Evolutionary conservation across 1,284 basidiomycete genomes (phyloP).

Genomic region (Ganoderma multipileum): DNA sequence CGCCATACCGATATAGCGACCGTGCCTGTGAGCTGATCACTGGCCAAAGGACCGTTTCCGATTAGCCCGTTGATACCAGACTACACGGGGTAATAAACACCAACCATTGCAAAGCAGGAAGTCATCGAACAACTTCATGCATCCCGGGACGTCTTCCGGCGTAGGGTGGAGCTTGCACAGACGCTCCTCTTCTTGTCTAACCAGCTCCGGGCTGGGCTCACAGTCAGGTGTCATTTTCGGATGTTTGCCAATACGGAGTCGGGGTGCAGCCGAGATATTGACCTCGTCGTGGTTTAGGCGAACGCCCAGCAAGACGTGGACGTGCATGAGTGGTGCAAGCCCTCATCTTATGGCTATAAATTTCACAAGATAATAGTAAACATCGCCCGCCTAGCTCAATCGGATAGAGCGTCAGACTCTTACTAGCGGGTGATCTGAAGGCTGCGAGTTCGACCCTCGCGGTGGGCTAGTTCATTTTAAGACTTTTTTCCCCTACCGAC

Average conservation of each 20-base stretch:
- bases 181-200: slow-evolving; percentile 71
- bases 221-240: slow-evolving; percentile 14
- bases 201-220: slow-evolving; percentile 27
- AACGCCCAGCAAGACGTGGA: too few relatives aligned
- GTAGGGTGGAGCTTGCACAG: slow-evolving; percentile 72
- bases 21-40: slow-evolving; percentile 85
- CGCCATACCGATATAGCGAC: slow-evolving; percentile 88
- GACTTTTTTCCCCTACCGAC: neutral
- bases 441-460: slow-evolving; percentile 93
- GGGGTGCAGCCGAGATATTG: neutral
- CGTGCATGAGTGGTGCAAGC: too few relatives aligned
- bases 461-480: slow-evolving; percentile 66
- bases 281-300: too few relatives aligned
- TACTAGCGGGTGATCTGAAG: slow-evolving; percentile 65
- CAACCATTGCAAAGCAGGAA: slow-evolving; percentile 82
- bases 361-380: too few relatives aligned
- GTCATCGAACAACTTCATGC: slow-evolving; percentile 80
- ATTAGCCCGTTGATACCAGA: neutral
- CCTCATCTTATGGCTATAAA: too few relatives aligned
- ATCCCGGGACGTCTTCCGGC: slow-evolving; percentile 81
- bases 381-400: slow-evolving; percentile 81
- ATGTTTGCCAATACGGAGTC: neutral
- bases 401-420: slow-evolving; percentile 88
- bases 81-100: slow-evolving; percentile 25
- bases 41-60: slow-evolving; percentile 39